phyloP scores from a whole-genome alignment of 192 early-diverging fungal genomes.

The Coemansia sp. region DNA sequence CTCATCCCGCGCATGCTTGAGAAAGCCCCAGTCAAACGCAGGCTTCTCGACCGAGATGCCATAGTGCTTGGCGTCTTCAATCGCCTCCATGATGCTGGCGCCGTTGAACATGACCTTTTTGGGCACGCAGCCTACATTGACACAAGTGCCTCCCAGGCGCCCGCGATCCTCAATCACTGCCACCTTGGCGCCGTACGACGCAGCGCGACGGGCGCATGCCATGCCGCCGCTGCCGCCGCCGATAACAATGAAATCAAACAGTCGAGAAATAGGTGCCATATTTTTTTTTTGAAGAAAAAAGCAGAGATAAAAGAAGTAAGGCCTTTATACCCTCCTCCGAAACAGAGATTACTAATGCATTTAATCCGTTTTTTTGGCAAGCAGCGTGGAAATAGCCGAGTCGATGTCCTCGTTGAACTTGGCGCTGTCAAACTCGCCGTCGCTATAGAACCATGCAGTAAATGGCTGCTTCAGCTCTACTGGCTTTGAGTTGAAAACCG shows the following conservation, averaged over 20 bases:
- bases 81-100: slow-evolving; percentile 81
- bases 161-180: slow-evolving; percentile 79
- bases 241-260: slow-evolving; percentile 93
- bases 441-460: slow-evolving; percentile 64
- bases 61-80: slow-evolving; percentile 87
- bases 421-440: slow-evolving; percentile 59
- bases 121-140: slow-evolving; percentile 91
- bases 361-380: slow-evolving; percentile 54
- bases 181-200: slow-evolving; percentile 86
- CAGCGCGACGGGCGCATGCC: slow-evolving; percentile 90
- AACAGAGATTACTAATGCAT: not conserved
- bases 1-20: slow-evolving; percentile 92
- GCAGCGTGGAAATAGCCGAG: slow-evolving; percentile 51
- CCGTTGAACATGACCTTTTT: slow-evolving; percentile 97
- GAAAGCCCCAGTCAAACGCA: slow-evolving; percentile 71
- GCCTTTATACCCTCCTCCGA: not conserved
- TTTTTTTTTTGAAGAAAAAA: not conserved
- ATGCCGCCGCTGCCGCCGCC: slow-evolving; percentile 92
- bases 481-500: slow-evolving; percentile 46
- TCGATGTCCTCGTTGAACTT: slow-evolving; percentile 57
- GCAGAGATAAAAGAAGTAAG: slow-evolving; percentile 8
- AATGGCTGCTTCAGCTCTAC: slow-evolving; percentile 56
- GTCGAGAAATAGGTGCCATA: slow-evolving; percentile 44
- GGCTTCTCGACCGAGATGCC: slow-evolving; percentile 70
- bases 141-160: slow-evolving; percentile 86